Conservation (phyloP, 2,329 filamentous ascomycete species). For the Penicillium crustosum region DNA sequence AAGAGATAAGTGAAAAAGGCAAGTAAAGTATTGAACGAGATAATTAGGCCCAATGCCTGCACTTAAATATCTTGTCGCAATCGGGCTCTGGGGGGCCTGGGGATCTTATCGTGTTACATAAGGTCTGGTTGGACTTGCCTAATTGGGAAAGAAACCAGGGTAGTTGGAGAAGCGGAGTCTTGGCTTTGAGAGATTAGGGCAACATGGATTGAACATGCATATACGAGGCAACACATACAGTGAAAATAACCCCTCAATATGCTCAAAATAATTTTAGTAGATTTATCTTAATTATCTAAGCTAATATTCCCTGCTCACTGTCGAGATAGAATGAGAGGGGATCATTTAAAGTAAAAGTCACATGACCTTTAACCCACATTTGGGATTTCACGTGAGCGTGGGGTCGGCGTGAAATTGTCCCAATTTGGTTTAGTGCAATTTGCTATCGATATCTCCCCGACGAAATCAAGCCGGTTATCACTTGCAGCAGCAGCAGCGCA, state of each 20-base stretch:
- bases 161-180: conserved; percentile 1
- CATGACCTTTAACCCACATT: conserved; percentile 4
- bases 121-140: conserved; percentile 31
- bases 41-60: neutral
- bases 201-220: neutral
- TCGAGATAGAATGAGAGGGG: neutral
- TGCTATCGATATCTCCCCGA: conserved; percentile 24
- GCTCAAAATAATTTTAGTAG: too few species aligned
- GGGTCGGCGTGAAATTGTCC: conserved; percentile 19
- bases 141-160: conserved; percentile 20
- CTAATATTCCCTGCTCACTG: too few species aligned
- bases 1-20: neutral
- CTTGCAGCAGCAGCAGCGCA: neutral
- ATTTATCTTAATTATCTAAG: neutral
- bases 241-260: too few species aligned
- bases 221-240: neutral
- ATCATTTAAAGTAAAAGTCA: neutral
- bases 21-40: neutral
- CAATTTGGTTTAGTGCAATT: conserved; percentile 22
- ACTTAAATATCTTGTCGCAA: conserved; percentile 13
- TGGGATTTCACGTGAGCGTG: conserved; percentile 18
- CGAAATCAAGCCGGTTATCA: conserved; percentile 2
- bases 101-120: conserved; percentile 19
- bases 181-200: neutral
- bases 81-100: neutral